These are phyloP conservation scores for Phytophthora melonis DNA, from an alignment of 352 stramenopile genomes.

Conservation along the genomic window DNA sequence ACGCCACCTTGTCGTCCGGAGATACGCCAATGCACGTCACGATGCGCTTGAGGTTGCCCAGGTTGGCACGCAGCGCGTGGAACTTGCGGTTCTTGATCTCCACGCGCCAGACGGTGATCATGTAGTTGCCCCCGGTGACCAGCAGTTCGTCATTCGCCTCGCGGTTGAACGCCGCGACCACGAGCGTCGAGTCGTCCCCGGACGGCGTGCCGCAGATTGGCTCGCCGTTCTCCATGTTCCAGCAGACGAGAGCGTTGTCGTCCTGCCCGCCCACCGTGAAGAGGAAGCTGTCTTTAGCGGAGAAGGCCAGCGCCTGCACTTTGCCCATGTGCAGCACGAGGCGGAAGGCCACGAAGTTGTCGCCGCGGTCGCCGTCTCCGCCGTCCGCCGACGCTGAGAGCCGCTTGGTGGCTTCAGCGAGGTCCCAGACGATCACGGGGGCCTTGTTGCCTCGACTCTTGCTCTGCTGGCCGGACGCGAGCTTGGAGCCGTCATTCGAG, in stretches of 20 bases:
- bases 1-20: conserved; percentile 93
- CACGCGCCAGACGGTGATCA: conserved; percentile 91
- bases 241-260: conserved; percentile 97
- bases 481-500: conserved; percentile 89
- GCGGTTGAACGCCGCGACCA: conserved; percentile 88
- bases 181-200: conserved; percentile 93
- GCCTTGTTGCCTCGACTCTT: conserved; percentile 95
- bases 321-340: conserved; percentile 96
- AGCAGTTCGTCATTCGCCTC: conserved; percentile 92
- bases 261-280: conserved; percentile 95
- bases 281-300: conserved; percentile 86
- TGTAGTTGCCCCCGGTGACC: conserved; percentile 95
- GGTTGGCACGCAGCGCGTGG: conserved; percentile 93
- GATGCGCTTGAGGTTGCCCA: conserved; percentile 95
- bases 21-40: conserved; percentile 94
- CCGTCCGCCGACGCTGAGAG: conserved; percentile 74
- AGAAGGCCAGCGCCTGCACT: conserved; percentile 95
- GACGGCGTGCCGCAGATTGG: conserved; percentile 94
- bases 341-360: conserved; percentile 82
- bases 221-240: conserved; percentile 91
- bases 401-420: conserved; percentile 81
- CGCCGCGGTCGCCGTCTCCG: conserved; percentile 43
- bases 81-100: conserved; percentile 93
- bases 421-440: conserved; percentile 96
- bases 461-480: conserved; percentile 93